Conservation (phyloP, 2,329 filamentous ascomycete species). For the Basipetospora chlamydospora region DNA sequence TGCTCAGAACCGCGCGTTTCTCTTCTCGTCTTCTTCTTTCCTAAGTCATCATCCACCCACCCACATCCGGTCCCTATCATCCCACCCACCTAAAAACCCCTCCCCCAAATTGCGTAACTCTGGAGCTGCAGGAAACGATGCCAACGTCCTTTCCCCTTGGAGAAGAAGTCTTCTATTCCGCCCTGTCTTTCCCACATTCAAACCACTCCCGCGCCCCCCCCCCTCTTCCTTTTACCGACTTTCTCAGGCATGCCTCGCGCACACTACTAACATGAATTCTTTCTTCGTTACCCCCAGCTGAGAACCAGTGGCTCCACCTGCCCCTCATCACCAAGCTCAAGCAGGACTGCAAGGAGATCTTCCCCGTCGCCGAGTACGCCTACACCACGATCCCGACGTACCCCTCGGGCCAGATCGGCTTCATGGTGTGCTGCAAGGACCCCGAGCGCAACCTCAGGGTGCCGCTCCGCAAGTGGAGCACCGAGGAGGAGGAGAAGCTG, state of each 20-base stretch:
- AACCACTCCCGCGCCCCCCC: too few species aligned
- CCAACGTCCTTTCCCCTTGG: neutral
- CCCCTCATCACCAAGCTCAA: slow-evolving; percentile 87
- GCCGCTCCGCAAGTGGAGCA: slow-evolving; percentile 66
- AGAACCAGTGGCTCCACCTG: slow-evolving; percentile 99
- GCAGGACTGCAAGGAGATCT: slow-evolving; percentile 92
- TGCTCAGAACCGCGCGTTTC: too few species aligned
- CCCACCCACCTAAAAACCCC: neutral
- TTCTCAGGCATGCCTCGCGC: too few species aligned
- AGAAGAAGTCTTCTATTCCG: neutral
- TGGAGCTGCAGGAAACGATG: slow-evolving; percentile 2
- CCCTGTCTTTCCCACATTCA: neutral
- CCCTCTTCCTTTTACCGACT: too few species aligned
- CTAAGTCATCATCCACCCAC: too few species aligned
- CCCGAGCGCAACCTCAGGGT: slow-evolving; percentile 66
- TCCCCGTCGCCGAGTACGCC: slow-evolving; percentile 94
- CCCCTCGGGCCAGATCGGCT: slow-evolving; percentile 96
- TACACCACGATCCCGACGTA: slow-evolving; percentile 99
- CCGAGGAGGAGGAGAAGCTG: slow-evolving; percentile 81
- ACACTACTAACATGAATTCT: slow-evolving; percentile 1
- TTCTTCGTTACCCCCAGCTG: slow-evolving; percentile 55
- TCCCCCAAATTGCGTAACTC: neutral
- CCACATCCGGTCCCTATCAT: too few species aligned
- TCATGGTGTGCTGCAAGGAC: slow-evolving; percentile 99
- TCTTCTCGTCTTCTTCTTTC: too few species aligned